A percentile compares a stretch with the other conserved stretches of the same genome.
These are phyloP conservation scores for Emericellopsis atlantica DNA, from an alignment of 2,329 filamentous ascomycete species.

Conservation along the genomic window DNA sequence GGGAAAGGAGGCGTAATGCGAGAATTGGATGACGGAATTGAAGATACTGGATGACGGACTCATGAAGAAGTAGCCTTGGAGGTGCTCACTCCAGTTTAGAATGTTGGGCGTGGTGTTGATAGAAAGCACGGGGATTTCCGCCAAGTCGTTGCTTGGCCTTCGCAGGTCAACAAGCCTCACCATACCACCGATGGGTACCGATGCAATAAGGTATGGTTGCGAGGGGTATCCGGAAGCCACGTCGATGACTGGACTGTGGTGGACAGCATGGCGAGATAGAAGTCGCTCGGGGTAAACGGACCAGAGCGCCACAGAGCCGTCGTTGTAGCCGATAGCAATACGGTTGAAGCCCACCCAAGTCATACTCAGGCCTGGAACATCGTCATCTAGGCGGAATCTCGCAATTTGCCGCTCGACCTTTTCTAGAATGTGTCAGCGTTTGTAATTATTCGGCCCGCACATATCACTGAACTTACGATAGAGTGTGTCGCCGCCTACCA, in stretches of 20 bases:
- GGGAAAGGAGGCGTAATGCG: slow-evolving; percentile 38
- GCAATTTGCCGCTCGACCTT: slow-evolving; percentile 30
- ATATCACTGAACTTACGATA: slow-evolving; percentile 23
- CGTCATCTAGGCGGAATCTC: slow-evolving; percentile 32
- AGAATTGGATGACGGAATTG: slow-evolving; percentile 38
- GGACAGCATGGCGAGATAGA: slow-evolving; percentile 38
- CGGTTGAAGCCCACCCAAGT: slow-evolving; percentile 44
- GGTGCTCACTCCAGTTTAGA: slow-evolving; percentile 40
- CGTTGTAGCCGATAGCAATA: slow-evolving; percentile 39
- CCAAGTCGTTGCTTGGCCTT: slow-evolving; percentile 37
- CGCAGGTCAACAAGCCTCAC: slow-evolving; percentile 39
- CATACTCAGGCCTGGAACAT: slow-evolving; percentile 34
- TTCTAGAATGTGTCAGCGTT: slow-evolving; percentile 22
- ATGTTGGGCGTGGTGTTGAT: slow-evolving; percentile 40
- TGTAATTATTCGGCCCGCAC: background rate
- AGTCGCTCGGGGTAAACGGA: slow-evolving; percentile 35
- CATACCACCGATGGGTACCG: slow-evolving; percentile 40
- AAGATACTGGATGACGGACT: slow-evolving; percentile 39
- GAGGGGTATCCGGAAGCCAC: slow-evolving; percentile 43
- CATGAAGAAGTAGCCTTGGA: slow-evolving; percentile 39
- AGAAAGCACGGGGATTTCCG: slow-evolving; percentile 36
- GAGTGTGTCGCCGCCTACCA: slow-evolving; percentile 14
- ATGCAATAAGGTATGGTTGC: slow-evolving; percentile 40
- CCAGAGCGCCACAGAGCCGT: slow-evolving; percentile 45
- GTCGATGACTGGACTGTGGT: slow-evolving; percentile 40